Conservation (phyloP, 495 filamentous ascomycete species). For the Penicillium odoratum region DNA sequence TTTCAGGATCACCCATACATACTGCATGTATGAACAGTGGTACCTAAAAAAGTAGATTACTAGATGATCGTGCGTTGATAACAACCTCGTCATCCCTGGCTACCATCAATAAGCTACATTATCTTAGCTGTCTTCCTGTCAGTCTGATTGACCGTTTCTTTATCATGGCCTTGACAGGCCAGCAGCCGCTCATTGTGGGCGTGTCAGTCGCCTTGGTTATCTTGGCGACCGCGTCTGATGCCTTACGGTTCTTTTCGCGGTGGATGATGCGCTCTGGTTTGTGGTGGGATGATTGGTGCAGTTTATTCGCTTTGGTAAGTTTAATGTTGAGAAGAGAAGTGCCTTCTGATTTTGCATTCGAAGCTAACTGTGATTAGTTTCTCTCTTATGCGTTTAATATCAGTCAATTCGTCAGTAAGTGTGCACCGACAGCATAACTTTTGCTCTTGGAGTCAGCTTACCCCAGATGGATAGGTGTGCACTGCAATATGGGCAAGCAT, state of each 20-base stretch:
- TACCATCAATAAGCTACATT: not conserved
- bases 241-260: not conserved
- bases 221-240: not conserved
- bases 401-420: not conserved
- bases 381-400: not conserved
- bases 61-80: not conserved
- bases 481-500: not conserved
- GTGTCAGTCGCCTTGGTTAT: not conserved
- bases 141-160: not conserved
- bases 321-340: not conserved
- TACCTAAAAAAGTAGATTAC: not conserved
- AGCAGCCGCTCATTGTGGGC: not conserved
- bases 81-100: not conserved
- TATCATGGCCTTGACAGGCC: not conserved
- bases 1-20: not conserved
- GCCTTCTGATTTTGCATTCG: not conserved
- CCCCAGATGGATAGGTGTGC: not conserved
- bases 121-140: not conserved
- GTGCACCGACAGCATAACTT: not conserved
- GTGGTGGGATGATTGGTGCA: constrained; percentile 1
- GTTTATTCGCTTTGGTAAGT: not conserved
- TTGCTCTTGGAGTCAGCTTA: not conserved
- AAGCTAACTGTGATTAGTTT: not conserved
- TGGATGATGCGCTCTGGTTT: not conserved
- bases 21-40: not conserved